Base-by-base conservation (phyloP, 2,329 filamentous ascomycete species). In the Decorospora gaudefroyi region DNA sequence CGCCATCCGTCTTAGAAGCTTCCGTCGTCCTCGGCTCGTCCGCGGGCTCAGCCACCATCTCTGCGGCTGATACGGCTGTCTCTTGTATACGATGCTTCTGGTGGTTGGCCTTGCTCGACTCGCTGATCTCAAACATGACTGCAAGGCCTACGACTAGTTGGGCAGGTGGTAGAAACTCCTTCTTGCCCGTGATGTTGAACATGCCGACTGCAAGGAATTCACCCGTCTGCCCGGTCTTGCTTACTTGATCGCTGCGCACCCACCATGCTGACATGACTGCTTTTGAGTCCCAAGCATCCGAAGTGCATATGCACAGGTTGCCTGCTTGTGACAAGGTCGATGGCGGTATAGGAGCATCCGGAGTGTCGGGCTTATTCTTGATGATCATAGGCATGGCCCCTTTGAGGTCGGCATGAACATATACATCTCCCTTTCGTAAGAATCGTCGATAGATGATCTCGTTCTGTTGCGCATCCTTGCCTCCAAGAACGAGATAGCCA, bases 201-300 rank as follows among this genome's bases (percentile, higher is more conserved):
- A 82, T 82, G 12, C 92, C 93, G 0, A 81, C 77, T 0, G 84
- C 81, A 5, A 99, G 72, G 58, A 88, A 92, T 55, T 95, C 91
- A 16, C 92, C 92, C 0, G 81, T 83, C 1, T 84, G 78, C 0
- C 87, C 85, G 22, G 84, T 88, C 72, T 97, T 97, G 7, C 88
- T 90, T 0, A 99, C 89, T 68, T 97, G 91, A 40, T 92, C 85
- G 2, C 88, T 86, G 50, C 86, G 84, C 0, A 95, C 92, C 93
- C 93, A 99, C 86, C 89, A 99, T 6, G 92, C 91, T 12, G 88
- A 86, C 88, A 97, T 95, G 11, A 90, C 83, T 6, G 92, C 92
- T 70, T 99, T 99, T 1, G 88, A 92, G 49, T 97, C 93, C 93
- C 93, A 99, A 0, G 92, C 93, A 43, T 78, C 86, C 1, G 90